Base-by-base conservation (phyloP, 1,284 basidiomycete genomes). In the Coniophora puteana region DNA sequence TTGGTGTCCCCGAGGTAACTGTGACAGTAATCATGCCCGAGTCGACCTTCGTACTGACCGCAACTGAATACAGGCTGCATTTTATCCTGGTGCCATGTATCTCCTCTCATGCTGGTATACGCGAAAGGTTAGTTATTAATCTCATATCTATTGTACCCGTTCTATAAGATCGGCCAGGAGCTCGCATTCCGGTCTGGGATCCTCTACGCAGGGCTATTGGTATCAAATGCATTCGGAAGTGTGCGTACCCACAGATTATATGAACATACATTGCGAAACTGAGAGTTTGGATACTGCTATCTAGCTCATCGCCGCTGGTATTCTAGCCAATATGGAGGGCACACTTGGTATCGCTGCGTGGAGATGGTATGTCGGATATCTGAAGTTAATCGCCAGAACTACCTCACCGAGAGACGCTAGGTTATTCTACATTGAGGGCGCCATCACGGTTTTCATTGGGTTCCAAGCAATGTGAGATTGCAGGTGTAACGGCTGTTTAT, bases 151-250 rank as follows among this genome's bases (percentile, higher is more conserved):
- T n/a, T n/a, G 14, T n/a, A 21, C 13, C 18, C 24, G 38, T 26
- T 4, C 13, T 14, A 20, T 28, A 11, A 8, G 17, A 11, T 28
- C 5, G 14, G 29, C 20, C 41, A 79, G 76, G 77, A 82, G 60
- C 61, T 83, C 5, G 78, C 77, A 0, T 75, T 85, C 47, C 75
- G 86, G 30, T 78, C 79, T 31, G 79, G 82, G 0, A 69, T 86
- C 38, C 68, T 89, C 2, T 87, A 80, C 58, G 72, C 71, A 16
- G 83, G 83, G 17, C 57, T 79, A 4, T 61, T 87, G 16, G 72
- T 86, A 40, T 82, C 80, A 1, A 87, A 86, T 58, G 83, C 84
- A 2, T 86, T 88, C 54, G 82, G 83, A 34, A 65, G 72, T 43
- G 77, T 80, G 43, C 56, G 76, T 51, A 23, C 52, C 23, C 13